phyloP scores from a whole-genome alignment of 2,329 filamentous ascomycete species.

The Alternaria brassicicola region DNA sequence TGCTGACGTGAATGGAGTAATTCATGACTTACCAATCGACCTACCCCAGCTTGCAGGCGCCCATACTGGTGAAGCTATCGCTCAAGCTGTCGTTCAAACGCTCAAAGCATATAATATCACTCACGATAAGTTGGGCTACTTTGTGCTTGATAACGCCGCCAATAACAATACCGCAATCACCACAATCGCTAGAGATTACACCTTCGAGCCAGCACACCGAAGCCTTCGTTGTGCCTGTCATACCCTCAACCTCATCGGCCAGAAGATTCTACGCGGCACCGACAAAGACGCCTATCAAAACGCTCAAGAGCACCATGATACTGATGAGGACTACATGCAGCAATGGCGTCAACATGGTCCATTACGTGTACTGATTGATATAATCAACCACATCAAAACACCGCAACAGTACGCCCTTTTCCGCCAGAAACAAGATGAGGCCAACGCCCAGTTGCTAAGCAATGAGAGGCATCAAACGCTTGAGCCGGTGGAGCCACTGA shows the following conservation, averaged over 20 bases:
- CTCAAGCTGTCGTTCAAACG: background rate
- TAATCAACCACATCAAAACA: background rate
- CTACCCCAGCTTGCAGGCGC: slow-evolving; percentile 4
- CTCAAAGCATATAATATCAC: background rate
- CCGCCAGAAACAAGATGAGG: background rate
- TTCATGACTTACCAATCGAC: slow-evolving; percentile 9
- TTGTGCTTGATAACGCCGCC: background rate
- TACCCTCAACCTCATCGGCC: background rate
- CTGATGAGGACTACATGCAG: background rate
- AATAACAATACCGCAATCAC: background rate
- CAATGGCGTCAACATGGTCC: background rate
- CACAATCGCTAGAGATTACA: background rate
- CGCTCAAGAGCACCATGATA: background rate
- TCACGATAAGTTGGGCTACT: background rate
- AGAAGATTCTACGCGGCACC: background rate
- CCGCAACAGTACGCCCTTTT: background rate
- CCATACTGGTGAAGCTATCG: slow-evolving; percentile 7
- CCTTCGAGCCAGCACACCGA: background rate
- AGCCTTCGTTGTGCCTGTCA: background rate
- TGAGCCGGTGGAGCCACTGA: too few relatives aligned
- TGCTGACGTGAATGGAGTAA: background rate
- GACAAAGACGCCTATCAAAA: background rate
- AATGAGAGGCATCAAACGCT: too few relatives aligned
- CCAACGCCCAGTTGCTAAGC: background rate
- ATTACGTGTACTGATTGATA: background rate